Conservation (phyloP, 805 yeast genomes). For the Metschnikowia lochheadii region DNA sequence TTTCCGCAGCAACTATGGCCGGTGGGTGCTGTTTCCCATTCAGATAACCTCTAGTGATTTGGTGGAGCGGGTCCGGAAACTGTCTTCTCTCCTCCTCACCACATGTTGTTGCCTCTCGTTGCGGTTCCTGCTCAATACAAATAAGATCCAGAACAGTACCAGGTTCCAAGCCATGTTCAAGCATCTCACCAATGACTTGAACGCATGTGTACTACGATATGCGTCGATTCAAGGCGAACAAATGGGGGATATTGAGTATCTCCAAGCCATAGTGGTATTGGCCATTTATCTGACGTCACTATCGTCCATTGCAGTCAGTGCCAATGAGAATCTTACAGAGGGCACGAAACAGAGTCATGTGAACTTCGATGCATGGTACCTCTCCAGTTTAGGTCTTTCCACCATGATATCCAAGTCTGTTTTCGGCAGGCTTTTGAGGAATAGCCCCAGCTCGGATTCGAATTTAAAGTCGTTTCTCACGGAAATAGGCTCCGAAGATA, state of each 20-base stretch:
- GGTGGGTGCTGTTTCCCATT: constrained; percentile 74
- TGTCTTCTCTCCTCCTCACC: constrained; percentile 62
- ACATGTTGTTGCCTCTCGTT: constrained; percentile 61
- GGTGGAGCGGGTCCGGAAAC: constrained; percentile 43
- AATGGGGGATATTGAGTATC: constrained; percentile 45
- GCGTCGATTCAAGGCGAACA: constrained; percentile 21
- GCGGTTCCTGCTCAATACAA: constrained; percentile 41
- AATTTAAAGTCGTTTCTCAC: constrained; percentile 5
- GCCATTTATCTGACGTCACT: constrained; percentile 63
- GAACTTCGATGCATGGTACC: constrained; percentile 64
- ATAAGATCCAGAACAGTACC: constrained; percentile 21
- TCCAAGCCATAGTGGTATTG: constrained; percentile 64
- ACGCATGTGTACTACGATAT: constrained; percentile 35
- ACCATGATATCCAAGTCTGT: constrained; percentile 54
- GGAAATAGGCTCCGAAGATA: constrained; percentile 15
- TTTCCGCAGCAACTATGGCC: constrained; percentile 64
- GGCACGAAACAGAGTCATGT: constrained; percentile 15
- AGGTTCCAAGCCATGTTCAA: constrained; percentile 40
- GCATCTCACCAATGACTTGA: constrained; percentile 49
- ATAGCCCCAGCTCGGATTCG: background rate
- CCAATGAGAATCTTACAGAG: background rate
- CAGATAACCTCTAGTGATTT: constrained; percentile 45
- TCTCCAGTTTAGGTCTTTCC: constrained; percentile 62
- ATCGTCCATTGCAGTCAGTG: constrained; percentile 35
- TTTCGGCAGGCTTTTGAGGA: constrained; percentile 32